A percentile compares a stretch with the other conserved stretches of the same genome.
Evolutionary conservation across 179 eudicot species (phyloP).

Genomic region (Nepenthes alata): DNA sequence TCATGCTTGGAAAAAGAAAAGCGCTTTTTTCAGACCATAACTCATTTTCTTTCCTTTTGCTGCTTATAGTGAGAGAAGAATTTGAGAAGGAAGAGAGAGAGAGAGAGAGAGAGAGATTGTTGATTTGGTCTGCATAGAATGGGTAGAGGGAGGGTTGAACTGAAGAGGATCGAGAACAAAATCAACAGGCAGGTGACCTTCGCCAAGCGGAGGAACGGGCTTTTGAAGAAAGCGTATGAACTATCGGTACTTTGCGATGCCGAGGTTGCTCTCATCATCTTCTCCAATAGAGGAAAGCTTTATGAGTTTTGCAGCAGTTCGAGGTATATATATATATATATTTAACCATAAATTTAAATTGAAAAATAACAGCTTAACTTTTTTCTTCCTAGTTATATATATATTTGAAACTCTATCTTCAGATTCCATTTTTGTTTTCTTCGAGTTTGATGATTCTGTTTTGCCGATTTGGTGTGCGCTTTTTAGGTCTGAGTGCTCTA

Average conservation of each 20-base stretch:
- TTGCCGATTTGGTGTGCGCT: background rate
- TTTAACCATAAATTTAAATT: background rate
- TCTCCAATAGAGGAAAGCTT: constrained; percentile 82
- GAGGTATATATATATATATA: constrained; percentile 18
- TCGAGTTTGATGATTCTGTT: background rate
- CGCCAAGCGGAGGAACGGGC: constrained; percentile 79
- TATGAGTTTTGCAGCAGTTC: constrained; percentile 77
- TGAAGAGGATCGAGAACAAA: constrained; percentile 90
- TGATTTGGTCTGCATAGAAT: constrained; percentile 11
- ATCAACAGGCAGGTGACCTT: constrained; percentile 89
- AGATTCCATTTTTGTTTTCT: background rate
- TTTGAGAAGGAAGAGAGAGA: too few relatives aligned
- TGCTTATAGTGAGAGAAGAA: too few relatives aligned
- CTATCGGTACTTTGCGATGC: constrained; percentile 88
- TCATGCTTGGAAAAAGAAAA: too few relatives aligned
- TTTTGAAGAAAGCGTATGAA: constrained; percentile 83
- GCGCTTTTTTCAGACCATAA: too few relatives aligned
- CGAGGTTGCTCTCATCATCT: constrained; percentile 84
- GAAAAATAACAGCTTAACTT: too few relatives aligned
- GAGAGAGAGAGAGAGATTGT: background rate
- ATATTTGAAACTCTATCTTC: background rate
- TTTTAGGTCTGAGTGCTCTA: background rate
- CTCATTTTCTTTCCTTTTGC: too few relatives aligned
- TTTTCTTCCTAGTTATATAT: too few relatives aligned
- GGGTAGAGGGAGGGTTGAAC: constrained; percentile 92